These are phyloP conservation scores for Gynochthodes officinalis DNA, from an alignment of 257 asterid species.

Conservation along the genomic window DNA sequence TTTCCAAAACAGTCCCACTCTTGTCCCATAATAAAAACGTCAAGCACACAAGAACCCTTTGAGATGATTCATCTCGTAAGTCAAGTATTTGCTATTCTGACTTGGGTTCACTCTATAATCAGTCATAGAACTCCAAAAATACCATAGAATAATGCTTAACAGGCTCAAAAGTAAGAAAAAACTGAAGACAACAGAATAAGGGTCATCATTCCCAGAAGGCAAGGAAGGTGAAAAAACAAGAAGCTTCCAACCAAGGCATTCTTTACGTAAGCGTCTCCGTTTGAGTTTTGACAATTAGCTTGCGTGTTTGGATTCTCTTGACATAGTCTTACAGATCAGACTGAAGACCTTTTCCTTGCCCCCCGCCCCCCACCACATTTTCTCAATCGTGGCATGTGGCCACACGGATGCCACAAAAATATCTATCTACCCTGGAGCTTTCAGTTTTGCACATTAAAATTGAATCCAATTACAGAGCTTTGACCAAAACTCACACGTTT, in stretches of 20 bases:
- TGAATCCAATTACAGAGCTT: too few species aligned
- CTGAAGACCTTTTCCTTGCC: neutral
- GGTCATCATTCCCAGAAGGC: too few species aligned
- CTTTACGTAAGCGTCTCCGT: slow-evolving; percentile 14
- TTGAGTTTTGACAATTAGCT: slow-evolving; percentile 18
- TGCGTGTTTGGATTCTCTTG: slow-evolving; percentile 14
- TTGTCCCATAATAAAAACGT: too few species aligned
- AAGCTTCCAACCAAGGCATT: slow-evolving; percentile 4
- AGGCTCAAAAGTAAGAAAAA: neutral
- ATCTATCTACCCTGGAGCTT: too few species aligned
- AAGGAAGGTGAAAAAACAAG: neutral
- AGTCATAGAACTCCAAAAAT: neutral
- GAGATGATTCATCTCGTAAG: neutral
- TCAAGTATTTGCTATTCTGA: neutral
- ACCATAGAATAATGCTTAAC: too few species aligned
- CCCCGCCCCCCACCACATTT: neutral
- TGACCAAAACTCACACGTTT: too few species aligned
- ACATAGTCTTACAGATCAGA: neutral
- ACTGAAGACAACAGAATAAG: neutral
- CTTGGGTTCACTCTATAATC: neutral
- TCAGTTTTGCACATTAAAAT: too few species aligned
- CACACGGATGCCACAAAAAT: neutral
- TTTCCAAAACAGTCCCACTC: too few species aligned
- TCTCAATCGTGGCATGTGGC: neutral
- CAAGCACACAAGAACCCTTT: too few species aligned